A percentile compares a stretch with the other conserved stretches of the same genome.
These are phyloP conservation scores for Candida schatavii DNA, from an alignment of 805 yeast species.

Conservation along the genomic window DNA sequence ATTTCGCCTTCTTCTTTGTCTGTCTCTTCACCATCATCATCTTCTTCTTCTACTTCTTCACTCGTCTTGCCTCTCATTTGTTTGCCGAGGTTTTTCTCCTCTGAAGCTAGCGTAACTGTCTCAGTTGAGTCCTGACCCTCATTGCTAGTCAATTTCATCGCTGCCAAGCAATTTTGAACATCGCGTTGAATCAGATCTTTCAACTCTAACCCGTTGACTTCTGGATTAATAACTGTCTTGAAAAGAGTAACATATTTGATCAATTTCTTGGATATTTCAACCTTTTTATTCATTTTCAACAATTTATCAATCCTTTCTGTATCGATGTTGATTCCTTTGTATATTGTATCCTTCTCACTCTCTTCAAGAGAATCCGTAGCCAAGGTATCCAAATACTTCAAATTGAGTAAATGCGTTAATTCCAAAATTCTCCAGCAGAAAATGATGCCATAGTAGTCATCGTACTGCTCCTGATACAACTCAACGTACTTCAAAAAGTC, in stretches of 20 bases:
- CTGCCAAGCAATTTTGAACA: conserved; percentile 17
- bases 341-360: conserved; percentile 11
- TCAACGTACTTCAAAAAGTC: conserved; percentile 32
- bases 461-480: conserved; percentile 16
- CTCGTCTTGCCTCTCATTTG: too few species aligned
- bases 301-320: conserved; percentile 11
- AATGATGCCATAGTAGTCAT: conserved; percentile 24
- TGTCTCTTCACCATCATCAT: background rate
- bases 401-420: conserved; percentile 29
- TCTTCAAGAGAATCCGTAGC: conserved; percentile 10
- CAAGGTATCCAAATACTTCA: conserved; percentile 21
- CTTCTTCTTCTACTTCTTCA: conserved; percentile 2
- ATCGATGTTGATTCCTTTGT: conserved; percentile 10
- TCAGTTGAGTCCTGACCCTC: conserved; percentile 35
- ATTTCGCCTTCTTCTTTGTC: background rate
- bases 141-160: conserved; percentile 14
- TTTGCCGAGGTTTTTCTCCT: conserved; percentile 13
- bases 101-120: conserved; percentile 14
- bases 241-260: conserved; percentile 21
- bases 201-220: conserved; percentile 16
- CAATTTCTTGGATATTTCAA: conserved; percentile 4
- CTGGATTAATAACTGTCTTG: conserved; percentile 21
- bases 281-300: background rate
- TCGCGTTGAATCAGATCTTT: conserved; percentile 14
- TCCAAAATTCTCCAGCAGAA: conserved; percentile 38